These are phyloP conservation scores for Cornus florida DNA, from an alignment of 148 eudicot species.

Conservation along the genomic window DNA sequence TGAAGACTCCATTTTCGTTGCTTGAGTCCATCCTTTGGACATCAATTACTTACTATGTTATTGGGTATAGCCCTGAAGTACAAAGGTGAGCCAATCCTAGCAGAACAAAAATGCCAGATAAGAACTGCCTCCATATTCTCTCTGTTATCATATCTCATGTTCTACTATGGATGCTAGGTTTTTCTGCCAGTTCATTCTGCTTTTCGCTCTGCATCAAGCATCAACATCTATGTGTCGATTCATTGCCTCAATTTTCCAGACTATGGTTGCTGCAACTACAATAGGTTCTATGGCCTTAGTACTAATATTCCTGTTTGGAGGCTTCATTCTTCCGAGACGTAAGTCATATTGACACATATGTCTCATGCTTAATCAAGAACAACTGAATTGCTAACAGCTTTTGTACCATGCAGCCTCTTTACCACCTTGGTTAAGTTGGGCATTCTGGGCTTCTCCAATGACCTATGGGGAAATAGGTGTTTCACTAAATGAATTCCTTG, in stretches of 20 bases:
- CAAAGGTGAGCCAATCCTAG: slow-evolving; percentile 35
- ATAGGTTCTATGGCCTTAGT: slow-evolving; percentile 30
- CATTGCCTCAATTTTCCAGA: slow-evolving; percentile 48
- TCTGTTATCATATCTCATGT: not conserved
- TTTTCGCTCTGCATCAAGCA: slow-evolving; percentile 41
- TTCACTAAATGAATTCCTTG: slow-evolving; percentile 65
- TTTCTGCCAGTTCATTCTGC: slow-evolving; percentile 44
- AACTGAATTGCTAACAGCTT: not conserved
- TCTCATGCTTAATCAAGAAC: not conserved
- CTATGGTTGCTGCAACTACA: slow-evolving; percentile 39
- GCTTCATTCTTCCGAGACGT: slow-evolving; percentile 61
- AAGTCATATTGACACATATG: slow-evolving; percentile 6
- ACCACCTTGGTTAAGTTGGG: slow-evolving; percentile 83
- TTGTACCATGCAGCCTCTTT: slow-evolving; percentile 36
- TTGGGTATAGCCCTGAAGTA: slow-evolving; percentile 65
- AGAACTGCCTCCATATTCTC: not conserved
- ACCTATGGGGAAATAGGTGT: slow-evolving; percentile 70
- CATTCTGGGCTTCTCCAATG: slow-evolving; percentile 66
- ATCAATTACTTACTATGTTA: slow-evolving; percentile 54
- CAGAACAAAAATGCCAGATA: slow-evolving; percentile 3
- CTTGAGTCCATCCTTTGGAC: slow-evolving; percentile 61
- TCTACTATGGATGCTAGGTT: slow-evolving; percentile 27
- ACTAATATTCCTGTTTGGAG: slow-evolving; percentile 43
- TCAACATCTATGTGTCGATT: slow-evolving; percentile 51
- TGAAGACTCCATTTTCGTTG: slow-evolving; percentile 60